Evolutionary conservation across 2,329 filamentous ascomycete species (phyloP).

Genomic region (Neofusicoccum ribis): DNA sequence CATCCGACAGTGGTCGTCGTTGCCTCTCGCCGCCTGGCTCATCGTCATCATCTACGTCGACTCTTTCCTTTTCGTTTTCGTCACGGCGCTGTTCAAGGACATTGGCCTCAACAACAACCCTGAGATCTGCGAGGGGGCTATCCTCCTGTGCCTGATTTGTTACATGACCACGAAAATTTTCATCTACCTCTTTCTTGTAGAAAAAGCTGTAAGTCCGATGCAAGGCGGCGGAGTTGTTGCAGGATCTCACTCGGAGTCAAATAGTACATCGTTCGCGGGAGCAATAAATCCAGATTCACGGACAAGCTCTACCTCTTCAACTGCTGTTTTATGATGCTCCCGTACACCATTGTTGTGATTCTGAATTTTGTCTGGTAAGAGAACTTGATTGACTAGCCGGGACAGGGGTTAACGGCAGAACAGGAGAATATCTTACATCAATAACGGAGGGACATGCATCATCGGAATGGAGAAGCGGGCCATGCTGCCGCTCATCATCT

Average conservation of each 20-base stretch:
- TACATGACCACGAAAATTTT: conserved; percentile 11
- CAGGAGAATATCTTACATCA: conserved; percentile 59
- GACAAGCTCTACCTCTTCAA: conserved; percentile 11
- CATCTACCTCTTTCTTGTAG: conserved; percentile 10
- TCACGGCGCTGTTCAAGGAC: conserved; percentile 58
- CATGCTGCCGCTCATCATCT: conserved; percentile 62
- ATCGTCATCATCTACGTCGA: conserved; percentile 61
- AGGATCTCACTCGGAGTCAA: no score
- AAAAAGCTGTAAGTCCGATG: not conserved
- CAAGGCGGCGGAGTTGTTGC: no score
- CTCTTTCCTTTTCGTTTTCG: conserved; percentile 61
- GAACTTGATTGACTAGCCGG: not conserved
- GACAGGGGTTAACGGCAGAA: not conserved
- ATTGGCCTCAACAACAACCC: conserved; percentile 56
- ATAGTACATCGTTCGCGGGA: not conserved
- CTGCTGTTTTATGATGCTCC: conserved; percentile 3
- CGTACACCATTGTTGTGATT: not conserved
- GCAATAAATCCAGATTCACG: not conserved
- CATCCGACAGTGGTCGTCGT: conserved; percentile 25
- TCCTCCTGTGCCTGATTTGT: conserved; percentile 49
- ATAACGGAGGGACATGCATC: conserved; percentile 50
- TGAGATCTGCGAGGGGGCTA: conserved; percentile 57
- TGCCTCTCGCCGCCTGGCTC: conserved; percentile 37
- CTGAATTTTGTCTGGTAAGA: not conserved
- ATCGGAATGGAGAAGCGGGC: conserved; percentile 62